Base-by-base conservation (phyloP, 257 asterid genomes). In the Dorcoceras hygrometricum region DNA sequence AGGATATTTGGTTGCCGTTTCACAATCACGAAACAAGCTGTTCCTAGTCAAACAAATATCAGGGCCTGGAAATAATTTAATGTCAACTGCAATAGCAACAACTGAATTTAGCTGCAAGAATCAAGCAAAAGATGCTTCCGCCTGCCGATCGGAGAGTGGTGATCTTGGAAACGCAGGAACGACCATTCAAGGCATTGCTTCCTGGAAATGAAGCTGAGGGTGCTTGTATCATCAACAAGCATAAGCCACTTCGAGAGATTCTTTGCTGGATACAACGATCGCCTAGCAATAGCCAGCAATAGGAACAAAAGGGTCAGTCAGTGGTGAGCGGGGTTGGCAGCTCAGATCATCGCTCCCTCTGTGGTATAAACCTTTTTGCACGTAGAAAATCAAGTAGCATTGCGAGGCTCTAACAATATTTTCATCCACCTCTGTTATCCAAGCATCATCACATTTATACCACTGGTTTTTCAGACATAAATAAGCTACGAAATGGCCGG, bases 381-480 rank as follows among this genome's bases (percentile, higher is more conserved):
- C 87, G 58, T 88, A 88, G 70, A 79, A 86, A 31, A 88, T 68
- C 76, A 86, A 67, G 76, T 88, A 86, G 78, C 93, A 84, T 63
- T 88, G 93, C 16, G 87, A 79, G 16, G 86, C 75, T 71, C 90
- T 74, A 3, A 88, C 93, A 16, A 79, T 83, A 39, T 80, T 86
- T 51, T 86, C 95, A 61, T 84, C 84, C 34, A 88, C 95, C 67
- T 83, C 81, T 1, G 90, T 86, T 54, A 88, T 76, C 95, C 93
- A 88, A 23, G 93, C 92, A 73, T 86, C 95, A 9, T 86, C 95
- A 19, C 95, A 88, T 68, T 86, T 88, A 48, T 82, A 88, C 95
- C 95, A 88, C 81, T 71, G 86, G 65, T 83, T 76, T 60, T 73
- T 71, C 72, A 88, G 66, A 5, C 93, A 77, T 19, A 88, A 80